A percentile compares a stretch with the other conserved stretches of the same genome.
These are phyloP conservation scores for Beauveria bassiana DNA, from an alignment of 2,329 filamentous ascomycete genomes.

Conservation along the genomic window DNA sequence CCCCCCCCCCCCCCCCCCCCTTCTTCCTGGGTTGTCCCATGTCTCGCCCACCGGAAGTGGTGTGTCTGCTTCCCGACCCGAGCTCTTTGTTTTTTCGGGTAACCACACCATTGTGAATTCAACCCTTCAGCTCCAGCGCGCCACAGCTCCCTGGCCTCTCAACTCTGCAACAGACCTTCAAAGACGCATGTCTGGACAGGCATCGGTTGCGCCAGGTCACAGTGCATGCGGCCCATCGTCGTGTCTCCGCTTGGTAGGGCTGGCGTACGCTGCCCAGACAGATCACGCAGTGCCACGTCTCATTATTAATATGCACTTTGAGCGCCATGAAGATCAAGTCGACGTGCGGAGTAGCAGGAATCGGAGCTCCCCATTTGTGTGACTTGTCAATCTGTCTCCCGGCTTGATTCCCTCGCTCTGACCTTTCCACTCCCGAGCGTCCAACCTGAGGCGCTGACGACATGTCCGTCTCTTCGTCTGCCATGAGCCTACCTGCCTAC, in stretches of 20 bases:
- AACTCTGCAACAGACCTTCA: not conserved
- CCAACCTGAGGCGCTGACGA: not conserved
- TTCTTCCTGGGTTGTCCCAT: not conserved
- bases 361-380: no score
- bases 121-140: not conserved
- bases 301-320: not conserved
- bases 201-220: not conserved
- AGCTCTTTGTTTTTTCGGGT: not conserved
- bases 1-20: no score
- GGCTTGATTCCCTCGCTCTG: no score
- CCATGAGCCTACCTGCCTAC: not conserved
- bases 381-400: no score
- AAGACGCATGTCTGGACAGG: not conserved
- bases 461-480: not conserved
- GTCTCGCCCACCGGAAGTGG: not conserved
- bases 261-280: not conserved
- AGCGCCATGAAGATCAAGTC: not conserved
- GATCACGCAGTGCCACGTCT: not conserved
- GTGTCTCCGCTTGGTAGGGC: conserved; percentile 1
- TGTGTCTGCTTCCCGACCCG: not conserved
- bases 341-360: not conserved
- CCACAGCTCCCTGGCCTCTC: not conserved
- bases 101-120: not conserved
- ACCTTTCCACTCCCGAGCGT: not conserved
- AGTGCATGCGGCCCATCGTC: not conserved